Evolutionary conservation across 257 asterid genomes (phyloP).

Genomic region (Fraxinus cuspidata): DNA sequence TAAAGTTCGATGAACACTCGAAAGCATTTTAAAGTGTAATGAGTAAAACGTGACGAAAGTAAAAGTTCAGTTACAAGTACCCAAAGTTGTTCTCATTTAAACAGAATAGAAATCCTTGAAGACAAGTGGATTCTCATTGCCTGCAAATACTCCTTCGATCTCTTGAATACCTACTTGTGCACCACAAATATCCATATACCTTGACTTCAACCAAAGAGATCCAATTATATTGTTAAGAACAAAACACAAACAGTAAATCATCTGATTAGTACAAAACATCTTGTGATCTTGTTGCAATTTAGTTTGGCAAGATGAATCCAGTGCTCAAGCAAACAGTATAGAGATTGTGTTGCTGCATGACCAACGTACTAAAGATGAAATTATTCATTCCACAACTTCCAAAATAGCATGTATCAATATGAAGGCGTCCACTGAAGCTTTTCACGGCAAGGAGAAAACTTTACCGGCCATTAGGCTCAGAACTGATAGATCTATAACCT

Average conservation of each 20-base stretch:
- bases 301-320: constrained; percentile 6
- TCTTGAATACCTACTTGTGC: too few species aligned
- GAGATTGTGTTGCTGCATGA: too few species aligned
- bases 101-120: too few species aligned
- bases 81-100: too few species aligned
- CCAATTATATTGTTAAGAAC: not conserved
- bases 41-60: too few species aligned
- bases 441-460: not conserved
- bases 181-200: too few species aligned
- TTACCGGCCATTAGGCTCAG: constrained; percentile 46
- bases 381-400: constrained; percentile 23
- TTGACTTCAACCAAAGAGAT: too few species aligned
- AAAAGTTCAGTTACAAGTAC: too few species aligned
- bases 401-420: constrained; percentile 1
- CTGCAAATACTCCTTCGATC: too few species aligned
- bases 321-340: constrained; percentile 2
- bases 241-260: not conserved
- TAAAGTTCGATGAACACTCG: too few species aligned
- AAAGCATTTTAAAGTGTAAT: too few species aligned
- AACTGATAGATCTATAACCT: constrained; percentile 46
- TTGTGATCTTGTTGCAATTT: not conserved
- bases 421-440: not conserved
- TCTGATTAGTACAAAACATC: not conserved
- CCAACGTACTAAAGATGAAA: not conserved
- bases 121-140: too few species aligned